phyloP scores from a whole-genome alignment of 2,329 filamentous ascomycete species.

The Botryosphaeria dothidea region DNA sequence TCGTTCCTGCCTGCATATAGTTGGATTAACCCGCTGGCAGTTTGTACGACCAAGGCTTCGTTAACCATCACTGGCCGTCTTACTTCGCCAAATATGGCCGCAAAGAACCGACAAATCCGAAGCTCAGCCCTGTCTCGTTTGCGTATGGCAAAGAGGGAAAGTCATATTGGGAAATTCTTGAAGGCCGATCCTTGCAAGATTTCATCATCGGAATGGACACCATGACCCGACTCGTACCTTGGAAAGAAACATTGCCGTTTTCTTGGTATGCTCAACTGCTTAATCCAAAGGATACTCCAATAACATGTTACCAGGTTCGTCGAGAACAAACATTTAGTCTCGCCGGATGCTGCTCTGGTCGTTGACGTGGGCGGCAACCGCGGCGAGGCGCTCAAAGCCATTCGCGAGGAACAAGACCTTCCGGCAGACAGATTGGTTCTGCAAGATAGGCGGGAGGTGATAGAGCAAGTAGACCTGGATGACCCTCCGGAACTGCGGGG shows the following conservation, averaged over 20 bases:
- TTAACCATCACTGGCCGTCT: background rate
- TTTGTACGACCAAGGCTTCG: background rate
- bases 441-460: constrained; percentile 39
- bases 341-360: constrained; percentile 27
- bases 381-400: constrained; percentile 38
- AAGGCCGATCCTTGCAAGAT: background rate
- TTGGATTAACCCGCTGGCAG: background rate
- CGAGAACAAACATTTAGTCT: background rate
- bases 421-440: constrained; percentile 37
- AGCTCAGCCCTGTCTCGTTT: background rate
- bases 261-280: background rate
- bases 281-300: too few relatives aligned
- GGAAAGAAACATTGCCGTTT: too few relatives aligned
- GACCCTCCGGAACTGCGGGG: constrained; percentile 26
- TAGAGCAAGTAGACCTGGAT: constrained; percentile 25
- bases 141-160: background rate
- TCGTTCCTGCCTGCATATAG: too few relatives aligned
- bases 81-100: background rate
- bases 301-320: background rate
- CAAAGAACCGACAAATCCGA: background rate
- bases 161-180: background rate
- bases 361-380: constrained; percentile 45
- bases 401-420: constrained; percentile 34
- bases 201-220: background rate
- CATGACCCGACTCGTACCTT: too few relatives aligned